Percentiles rank a stretch among this genome's conserved stretches.
Conservation (phyloP, 345 rosid species). For the Isatis tinctoria region DNA sequence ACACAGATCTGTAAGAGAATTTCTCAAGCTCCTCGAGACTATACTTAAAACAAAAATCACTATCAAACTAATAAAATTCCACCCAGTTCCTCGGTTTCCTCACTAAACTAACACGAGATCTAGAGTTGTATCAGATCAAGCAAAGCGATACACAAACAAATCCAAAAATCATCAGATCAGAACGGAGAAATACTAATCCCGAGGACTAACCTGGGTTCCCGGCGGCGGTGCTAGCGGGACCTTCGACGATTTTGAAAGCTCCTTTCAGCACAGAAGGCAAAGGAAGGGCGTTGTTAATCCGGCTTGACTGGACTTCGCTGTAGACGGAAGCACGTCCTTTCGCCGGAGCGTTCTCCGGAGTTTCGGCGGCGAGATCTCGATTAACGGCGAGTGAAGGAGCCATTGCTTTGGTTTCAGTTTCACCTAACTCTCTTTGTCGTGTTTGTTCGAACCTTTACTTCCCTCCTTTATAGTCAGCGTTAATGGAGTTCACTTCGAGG, state of each 20-base stretch:
- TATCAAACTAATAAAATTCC: not conserved
- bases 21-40: not conserved
- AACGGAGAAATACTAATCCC: not conserved
- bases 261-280: constrained; percentile 73
- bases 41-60: not conserved
- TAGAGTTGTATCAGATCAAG: constrained; percentile 10
- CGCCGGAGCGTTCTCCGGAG: constrained; percentile 28
- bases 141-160: not conserved
- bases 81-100: not conserved
- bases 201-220: constrained; percentile 97
- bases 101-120: constrained; percentile 17
- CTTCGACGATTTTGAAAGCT: constrained; percentile 74
- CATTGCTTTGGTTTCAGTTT: constrained; percentile 43
- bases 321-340: constrained; percentile 70
- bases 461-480: constrained; percentile 13
- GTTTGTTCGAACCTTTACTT: not conserved
- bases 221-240: constrained; percentile 86
- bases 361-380: constrained; percentile 37
- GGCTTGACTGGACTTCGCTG: constrained; percentile 82
- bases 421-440: constrained; percentile 20
- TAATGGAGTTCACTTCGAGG: constrained; percentile 26
- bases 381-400: constrained; percentile 51
- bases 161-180: not conserved
- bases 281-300: constrained; percentile 69
- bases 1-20: constrained; percentile 2